Percentiles rank a stretch among this genome's conserved stretches.
Evolutionary conservation across 2,329 filamentous ascomycete species (phyloP).

Genomic region (Thielaviopsis cerberus): DNA sequence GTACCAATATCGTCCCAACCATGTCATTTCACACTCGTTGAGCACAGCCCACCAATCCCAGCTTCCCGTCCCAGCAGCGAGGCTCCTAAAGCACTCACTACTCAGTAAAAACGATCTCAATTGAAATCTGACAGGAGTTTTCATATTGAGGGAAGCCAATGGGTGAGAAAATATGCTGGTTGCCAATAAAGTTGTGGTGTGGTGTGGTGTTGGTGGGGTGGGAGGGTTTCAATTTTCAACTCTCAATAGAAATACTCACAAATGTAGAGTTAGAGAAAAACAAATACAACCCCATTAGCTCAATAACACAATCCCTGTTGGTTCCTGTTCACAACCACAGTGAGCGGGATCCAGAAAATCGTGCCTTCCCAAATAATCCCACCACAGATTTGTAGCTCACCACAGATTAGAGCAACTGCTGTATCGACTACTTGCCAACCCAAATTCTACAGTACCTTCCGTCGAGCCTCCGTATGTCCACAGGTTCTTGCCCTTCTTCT

Average conservation of each 20-base stretch:
- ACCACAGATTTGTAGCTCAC: background rate
- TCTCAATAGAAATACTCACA: background rate
- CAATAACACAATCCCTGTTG: slow-evolving; percentile 7
- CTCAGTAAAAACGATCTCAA: background rate
- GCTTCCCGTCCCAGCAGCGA: background rate
- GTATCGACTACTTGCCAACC: slow-evolving; percentile 1
- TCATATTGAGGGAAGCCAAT: background rate
- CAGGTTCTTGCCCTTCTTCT: background rate
- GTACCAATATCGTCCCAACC: background rate
- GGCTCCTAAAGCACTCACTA: background rate
- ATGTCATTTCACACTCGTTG: background rate
- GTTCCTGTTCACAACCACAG: background rate
- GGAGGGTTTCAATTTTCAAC: background rate
- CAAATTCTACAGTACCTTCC: slow-evolving; percentile 8
- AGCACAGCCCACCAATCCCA: background rate
- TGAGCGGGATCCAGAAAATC: slow-evolving; percentile 3
- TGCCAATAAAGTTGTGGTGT: background rate
- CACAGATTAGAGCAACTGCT: background rate
- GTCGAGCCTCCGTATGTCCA: slow-evolving; percentile 3
- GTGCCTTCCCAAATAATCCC: slow-evolving; percentile 2
- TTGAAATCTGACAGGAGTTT: background rate
- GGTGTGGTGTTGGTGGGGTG: background rate
- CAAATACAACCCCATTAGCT: slow-evolving; percentile 1
- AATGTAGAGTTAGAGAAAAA: background rate
- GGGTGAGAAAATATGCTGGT: background rate